Conservation (phyloP, 441 rosid genomes). For the Pelargonium fulgidum region DNA sequence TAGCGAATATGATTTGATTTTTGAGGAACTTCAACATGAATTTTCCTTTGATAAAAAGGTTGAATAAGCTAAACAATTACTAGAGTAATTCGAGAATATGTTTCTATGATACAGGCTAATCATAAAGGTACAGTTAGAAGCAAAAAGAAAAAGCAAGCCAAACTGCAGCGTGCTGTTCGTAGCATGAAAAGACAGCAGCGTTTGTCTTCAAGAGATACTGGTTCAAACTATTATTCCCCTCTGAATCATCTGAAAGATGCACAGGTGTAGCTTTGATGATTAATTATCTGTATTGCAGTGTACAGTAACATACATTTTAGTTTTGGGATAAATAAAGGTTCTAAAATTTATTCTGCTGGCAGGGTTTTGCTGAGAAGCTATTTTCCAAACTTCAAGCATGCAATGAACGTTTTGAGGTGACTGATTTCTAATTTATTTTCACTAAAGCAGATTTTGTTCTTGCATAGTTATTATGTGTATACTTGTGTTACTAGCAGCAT, state of each 20-base stretch:
- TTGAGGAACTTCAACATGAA: background rate
- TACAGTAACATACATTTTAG: background rate
- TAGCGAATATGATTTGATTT: background rate
- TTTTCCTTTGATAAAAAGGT: background rate
- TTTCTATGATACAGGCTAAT: constrained; percentile 42
- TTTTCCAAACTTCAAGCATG: constrained; percentile 81
- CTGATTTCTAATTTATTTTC: constrained; percentile 8
- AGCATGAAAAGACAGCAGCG: constrained; percentile 81
- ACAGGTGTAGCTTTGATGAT: constrained; percentile 43
- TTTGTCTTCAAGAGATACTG: constrained; percentile 41
- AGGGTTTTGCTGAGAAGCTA: constrained; percentile 80
- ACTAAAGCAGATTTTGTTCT: constrained; percentile 3
- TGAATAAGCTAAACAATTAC: background rate
- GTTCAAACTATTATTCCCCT: constrained; percentile 59
- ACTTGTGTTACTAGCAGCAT: background rate
- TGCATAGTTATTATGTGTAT: background rate
- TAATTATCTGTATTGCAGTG: constrained; percentile 9
- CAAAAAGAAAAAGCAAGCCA: constrained; percentile 97
- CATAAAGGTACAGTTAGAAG: constrained; percentile 78
- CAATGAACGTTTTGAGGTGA: constrained; percentile 81
- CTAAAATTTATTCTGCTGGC: constrained; percentile 21
- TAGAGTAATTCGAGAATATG: background rate
- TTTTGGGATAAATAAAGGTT: constrained; percentile 1
- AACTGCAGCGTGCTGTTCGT: constrained; percentile 68
- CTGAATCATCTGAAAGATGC: constrained; percentile 79